These are phyloP conservation scores for Pelargonium myrrhifolium DNA, from an alignment of 441 rosid genomes.

Conservation along the genomic window DNA sequence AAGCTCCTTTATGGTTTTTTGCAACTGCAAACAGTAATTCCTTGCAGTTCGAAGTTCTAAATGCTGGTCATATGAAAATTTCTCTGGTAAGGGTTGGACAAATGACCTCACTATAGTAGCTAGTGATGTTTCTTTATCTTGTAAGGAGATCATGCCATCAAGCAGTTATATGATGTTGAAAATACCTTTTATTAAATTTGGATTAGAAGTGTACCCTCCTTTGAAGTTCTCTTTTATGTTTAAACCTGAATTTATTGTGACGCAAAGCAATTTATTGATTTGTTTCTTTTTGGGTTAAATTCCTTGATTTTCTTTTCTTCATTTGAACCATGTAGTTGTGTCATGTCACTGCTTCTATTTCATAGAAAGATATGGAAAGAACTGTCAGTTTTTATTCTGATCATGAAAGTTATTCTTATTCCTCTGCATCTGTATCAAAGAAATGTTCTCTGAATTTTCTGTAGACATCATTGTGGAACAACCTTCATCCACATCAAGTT, in stretches of 20 bases:
- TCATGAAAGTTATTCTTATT: neutral
- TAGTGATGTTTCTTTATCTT: neutral
- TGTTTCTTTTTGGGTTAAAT: neutral
- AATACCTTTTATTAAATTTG: too few relatives aligned
- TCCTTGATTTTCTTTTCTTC: neutral
- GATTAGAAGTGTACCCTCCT: too few relatives aligned
- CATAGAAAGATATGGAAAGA: neutral
- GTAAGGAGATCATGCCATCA: neutral
- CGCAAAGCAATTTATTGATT: neutral
- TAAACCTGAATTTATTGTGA: neutral
- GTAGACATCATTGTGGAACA: conserved; percentile 90
- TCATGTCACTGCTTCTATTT: neutral
- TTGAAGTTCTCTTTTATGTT: neutral
- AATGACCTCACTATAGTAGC: neutral
- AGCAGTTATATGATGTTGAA: too few relatives aligned
- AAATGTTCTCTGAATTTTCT: conserved; percentile 12
- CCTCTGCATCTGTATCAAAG: neutral
- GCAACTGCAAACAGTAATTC: too few relatives aligned
- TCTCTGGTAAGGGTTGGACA: neutral
- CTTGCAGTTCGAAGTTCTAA: too few relatives aligned
- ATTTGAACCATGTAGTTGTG: neutral
- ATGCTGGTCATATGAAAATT: neutral
- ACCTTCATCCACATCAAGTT: conserved; percentile 81
- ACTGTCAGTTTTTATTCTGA: neutral
- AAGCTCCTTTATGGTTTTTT: too few relatives aligned